Evolutionary conservation across 768 basidiomycete species (phyloP), one percentile per base, ranked within the genome.

Genomic region (Lentinula aciculospora): DNA sequence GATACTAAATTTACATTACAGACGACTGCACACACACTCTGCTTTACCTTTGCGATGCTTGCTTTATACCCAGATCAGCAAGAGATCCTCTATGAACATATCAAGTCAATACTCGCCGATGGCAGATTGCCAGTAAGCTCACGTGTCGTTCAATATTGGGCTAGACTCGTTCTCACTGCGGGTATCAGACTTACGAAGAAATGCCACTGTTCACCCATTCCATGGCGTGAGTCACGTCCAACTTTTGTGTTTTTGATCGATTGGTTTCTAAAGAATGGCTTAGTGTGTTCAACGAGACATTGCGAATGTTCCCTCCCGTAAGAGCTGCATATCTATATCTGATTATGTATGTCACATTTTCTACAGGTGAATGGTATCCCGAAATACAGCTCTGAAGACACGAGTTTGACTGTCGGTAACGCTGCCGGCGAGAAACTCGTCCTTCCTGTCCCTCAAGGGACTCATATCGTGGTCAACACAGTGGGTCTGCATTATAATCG

Each of bases 401-500:
- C 80, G 0, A 70, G 67, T n/a, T 62, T 77, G 29, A 63, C 67
- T 3, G 66, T 67, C 5, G 71, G 66, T 10, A 72, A 75, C 58
- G 56, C 60, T 3, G 62, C 70, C 10, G 81, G 79, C 23, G 73
- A 76, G 59, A 71, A 69, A 49, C 67, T 62, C 21, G 65, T 66
- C 0, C 65, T 82, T 6, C 71, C 72, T 10, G 66, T 82, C 42
- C 80, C 80, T 7, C 71, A 75, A 58, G 80, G 75, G 32, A 72
- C 74, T 6, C 49, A 60, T 9, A 56, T 82, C n/a, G 50, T 58
- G 0, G 63, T 82, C 13, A 65, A 74, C 60, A 67, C 71, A 2
- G 63, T 71, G 21, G 81, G 71, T 9, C 57, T 81, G 28, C 81
- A 82, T 60, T 75, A 81, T 58, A 82, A 82, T 62, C 79, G 81